phyloP scores from a whole-genome alignment of 1,284 basidiomycete genomes.

The Albatrellus sp. region DNA sequence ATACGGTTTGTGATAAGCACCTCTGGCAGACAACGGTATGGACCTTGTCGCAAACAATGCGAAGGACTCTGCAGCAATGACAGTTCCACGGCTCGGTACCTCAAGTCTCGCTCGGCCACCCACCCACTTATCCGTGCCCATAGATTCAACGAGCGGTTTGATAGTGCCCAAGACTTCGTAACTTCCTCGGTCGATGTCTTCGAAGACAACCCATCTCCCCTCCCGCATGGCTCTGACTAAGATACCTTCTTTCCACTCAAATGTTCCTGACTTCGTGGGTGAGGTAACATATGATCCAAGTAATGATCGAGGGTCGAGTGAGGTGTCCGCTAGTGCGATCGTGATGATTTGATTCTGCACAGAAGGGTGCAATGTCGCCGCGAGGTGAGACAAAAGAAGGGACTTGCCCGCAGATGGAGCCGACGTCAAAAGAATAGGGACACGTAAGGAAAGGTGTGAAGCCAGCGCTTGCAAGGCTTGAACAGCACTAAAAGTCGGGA shows the following conservation, averaged over 20 bases:
- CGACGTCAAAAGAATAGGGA: conserved; percentile 81
- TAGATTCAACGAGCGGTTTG: conserved; percentile 72
- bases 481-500: conserved; percentile 56
- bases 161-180: conserved; percentile 79
- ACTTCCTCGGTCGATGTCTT: conserved; percentile 86
- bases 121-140: conserved; percentile 64
- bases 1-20: conserved; percentile 34
- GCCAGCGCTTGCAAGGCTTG: conserved; percentile 54
- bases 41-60: conserved; percentile 77
- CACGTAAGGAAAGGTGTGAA: conserved; percentile 49
- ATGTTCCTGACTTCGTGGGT: conserved; percentile 73
- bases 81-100: conserved; percentile 55
- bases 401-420: conserved; percentile 88
- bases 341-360: conserved; percentile 55
- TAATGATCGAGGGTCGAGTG: conserved; percentile 87
- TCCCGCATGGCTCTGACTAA: conserved; percentile 83
- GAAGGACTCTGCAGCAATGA: conserved; percentile 67
- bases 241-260: conserved; percentile 95
- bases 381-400: conserved; percentile 70
- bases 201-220: conserved; percentile 90
- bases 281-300: conserved; percentile 94
- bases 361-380: conserved; percentile 48
- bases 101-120: conserved; percentile 63
- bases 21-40: conserved; percentile 28
- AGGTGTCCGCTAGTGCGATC: conserved; percentile 89